Percentiles rank a stretch among this genome's conserved stretches.
Evolutionary conservation across 352 stramenopile genomes (phyloP).

Genomic region (Phytophthora vignae): DNA sequence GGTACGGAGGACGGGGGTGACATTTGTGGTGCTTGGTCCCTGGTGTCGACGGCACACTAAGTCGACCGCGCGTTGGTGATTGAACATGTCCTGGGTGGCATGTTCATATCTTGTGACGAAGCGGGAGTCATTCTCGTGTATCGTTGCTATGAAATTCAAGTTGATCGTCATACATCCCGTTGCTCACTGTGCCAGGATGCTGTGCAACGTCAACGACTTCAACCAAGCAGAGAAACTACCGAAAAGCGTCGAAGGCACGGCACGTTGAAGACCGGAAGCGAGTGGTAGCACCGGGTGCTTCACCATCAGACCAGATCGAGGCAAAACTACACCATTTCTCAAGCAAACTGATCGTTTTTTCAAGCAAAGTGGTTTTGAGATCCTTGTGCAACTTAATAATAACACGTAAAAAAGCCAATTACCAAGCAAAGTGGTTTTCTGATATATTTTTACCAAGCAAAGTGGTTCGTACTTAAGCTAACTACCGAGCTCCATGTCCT

Average conservation of each 20-base stretch:
- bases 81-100: too few relatives aligned
- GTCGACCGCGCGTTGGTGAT: neutral
- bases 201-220: constrained; percentile 1
- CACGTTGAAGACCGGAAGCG: neutral
- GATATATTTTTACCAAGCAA: too few relatives aligned
- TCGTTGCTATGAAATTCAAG: constrained; percentile 3
- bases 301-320: constrained; percentile 11
- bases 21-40: neutral
- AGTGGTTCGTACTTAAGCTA: too few relatives aligned
- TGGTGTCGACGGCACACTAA: neutral
- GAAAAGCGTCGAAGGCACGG: constrained; percentile 1
- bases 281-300: constrained; percentile 7
- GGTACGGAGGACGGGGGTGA: neutral
- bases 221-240: constrained; percentile 7
- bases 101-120: neutral
- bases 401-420: too few relatives aligned
- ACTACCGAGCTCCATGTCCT: too few relatives aligned
- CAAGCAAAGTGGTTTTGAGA: too few relatives aligned
- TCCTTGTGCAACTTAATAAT: too few relatives aligned
- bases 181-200: neutral
- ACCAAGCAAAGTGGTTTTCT: too few relatives aligned
- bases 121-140: neutral
- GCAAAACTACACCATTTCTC: too few relatives aligned
- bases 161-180: neutral
- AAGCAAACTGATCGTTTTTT: too few relatives aligned